Evolutionary conservation across 371 early-diverging fungal species (phyloP).

Genomic region (Rhizopus stolonifer): DNA sequence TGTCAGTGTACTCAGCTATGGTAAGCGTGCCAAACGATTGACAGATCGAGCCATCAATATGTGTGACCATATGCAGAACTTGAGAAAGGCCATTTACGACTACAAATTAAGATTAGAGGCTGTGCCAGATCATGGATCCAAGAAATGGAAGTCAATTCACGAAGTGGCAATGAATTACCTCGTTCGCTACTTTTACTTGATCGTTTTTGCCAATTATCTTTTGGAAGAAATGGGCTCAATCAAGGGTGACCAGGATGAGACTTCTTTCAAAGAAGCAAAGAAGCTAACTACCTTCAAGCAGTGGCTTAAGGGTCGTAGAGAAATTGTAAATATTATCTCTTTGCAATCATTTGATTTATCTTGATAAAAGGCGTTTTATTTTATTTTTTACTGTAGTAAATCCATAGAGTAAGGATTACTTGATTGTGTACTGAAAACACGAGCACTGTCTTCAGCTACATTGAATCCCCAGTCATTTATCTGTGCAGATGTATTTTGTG

Average conservation of each 20-base stretch:
- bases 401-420: slow-evolving; percentile 53
- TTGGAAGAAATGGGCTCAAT: slow-evolving; percentile 54
- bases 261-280: slow-evolving; percentile 37
- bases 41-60: slow-evolving; percentile 73
- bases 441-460: slow-evolving; percentile 26
- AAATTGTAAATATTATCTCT: slow-evolving; percentile 52
- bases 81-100: slow-evolving; percentile 69
- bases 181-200: slow-evolving; percentile 71
- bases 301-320: slow-evolving; percentile 55
- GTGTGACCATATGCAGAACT: slow-evolving; percentile 78
- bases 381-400: slow-evolving; percentile 28
- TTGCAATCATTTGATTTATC: slow-evolving; percentile 27
- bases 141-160: slow-evolving; percentile 46
- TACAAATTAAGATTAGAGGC: slow-evolving; percentile 60
- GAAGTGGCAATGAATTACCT: slow-evolving; percentile 63
- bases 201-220: slow-evolving; percentile 72
- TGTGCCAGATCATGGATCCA: slow-evolving; percentile 42
- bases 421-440: slow-evolving; percentile 25
- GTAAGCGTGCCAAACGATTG: slow-evolving; percentile 67
- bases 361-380: not conserved
- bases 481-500: slow-evolving; percentile 18
- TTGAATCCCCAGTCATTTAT: slow-evolving; percentile 32
- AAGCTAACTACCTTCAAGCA: slow-evolving; percentile 44
- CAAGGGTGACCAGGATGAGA: not conserved
- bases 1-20: slow-evolving; percentile 64